phyloP scores from a whole-genome alignment of 768 basidiomycete genomes.

The Udeniomyces megalosporus region DNA sequence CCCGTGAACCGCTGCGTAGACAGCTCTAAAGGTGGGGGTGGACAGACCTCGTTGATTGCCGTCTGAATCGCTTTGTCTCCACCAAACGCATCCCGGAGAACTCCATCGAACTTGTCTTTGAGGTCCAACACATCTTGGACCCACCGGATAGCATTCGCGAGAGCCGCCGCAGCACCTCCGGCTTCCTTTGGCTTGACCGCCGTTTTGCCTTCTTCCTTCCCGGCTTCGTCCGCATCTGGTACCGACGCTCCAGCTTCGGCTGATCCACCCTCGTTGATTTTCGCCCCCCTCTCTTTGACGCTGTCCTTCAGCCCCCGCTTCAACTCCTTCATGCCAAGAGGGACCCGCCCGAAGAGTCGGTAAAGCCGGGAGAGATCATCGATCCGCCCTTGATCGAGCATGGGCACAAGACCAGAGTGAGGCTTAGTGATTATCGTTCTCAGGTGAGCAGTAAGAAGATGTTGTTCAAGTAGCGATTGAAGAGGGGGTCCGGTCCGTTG shows the following conservation, averaged over 20 bases:
- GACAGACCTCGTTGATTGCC: conserved; percentile 61
- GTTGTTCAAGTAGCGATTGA: conserved; percentile 54
- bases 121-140: conserved; percentile 77
- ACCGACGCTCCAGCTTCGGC: conserved; percentile 32
- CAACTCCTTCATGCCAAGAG: conserved; percentile 46
- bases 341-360: conserved; percentile 44
- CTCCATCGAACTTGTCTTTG: conserved; percentile 73
- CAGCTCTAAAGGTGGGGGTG: not conserved
- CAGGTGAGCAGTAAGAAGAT: conserved; percentile 64
- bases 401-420: conserved; percentile 66
- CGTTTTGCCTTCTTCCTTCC: conserved; percentile 39
- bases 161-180: conserved; percentile 27
- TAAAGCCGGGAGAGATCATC: conserved; percentile 67
- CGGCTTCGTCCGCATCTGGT: conserved; percentile 24
- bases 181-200: conserved; percentile 24
- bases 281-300: conserved; percentile 53
- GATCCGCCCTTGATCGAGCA: conserved; percentile 66
- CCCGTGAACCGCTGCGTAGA: not conserved
- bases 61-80: conserved; percentile 63
- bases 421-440: conserved; percentile 56
- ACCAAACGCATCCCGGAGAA: conserved; percentile 56
- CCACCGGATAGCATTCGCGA: conserved; percentile 65
- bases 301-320: conserved; percentile 54
- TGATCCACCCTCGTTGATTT: conserved; percentile 45
- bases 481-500: conserved; percentile 54